These are phyloP conservation scores for Lagenidium giganteum DNA, from an alignment of 352 stramenopile species.

Conservation along the genomic window DNA sequence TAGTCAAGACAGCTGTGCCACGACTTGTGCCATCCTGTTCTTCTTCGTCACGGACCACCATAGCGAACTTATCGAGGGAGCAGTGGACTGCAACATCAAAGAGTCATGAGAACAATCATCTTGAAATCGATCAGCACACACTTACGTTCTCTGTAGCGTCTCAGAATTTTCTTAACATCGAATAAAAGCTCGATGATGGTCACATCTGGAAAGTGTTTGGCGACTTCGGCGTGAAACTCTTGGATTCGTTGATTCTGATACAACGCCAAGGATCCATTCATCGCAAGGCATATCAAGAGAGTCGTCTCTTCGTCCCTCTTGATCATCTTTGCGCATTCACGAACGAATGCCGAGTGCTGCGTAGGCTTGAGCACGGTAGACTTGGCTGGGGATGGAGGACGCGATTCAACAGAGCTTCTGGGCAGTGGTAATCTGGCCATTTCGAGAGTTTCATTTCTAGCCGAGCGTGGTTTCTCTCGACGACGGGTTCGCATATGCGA, in stretches of 20 bases:
- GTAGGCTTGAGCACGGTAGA: too few relatives aligned
- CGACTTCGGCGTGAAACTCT: constrained; percentile 7
- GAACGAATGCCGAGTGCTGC: constrained; percentile 17
- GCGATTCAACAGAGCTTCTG: too few relatives aligned
- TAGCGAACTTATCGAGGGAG: too few relatives aligned
- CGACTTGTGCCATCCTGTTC: too few relatives aligned
- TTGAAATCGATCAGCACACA: neutral
- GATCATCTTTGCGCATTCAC: constrained; percentile 14
- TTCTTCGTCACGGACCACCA: too few relatives aligned
- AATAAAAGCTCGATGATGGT: too few relatives aligned
- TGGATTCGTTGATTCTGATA: neutral
- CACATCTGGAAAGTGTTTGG: neutral
- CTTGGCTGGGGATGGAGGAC: too few relatives aligned
- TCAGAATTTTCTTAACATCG: constrained; percentile 7
- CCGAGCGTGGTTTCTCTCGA: too few relatives aligned
- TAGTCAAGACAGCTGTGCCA: too few relatives aligned
- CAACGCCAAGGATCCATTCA: neutral
- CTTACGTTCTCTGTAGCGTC: constrained; percentile 13
- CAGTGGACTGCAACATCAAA: constrained; percentile 14
- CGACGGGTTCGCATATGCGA: too few relatives aligned
- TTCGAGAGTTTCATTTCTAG: too few relatives aligned
- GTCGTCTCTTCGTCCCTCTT: constrained; percentile 8
- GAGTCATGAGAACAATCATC: constrained; percentile 11
- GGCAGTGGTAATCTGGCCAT: too few relatives aligned
- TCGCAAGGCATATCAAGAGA: constrained; percentile 2